phyloP scores from a whole-genome alignment of 345 rosid species.

The Hypericum perforatum region DNA sequence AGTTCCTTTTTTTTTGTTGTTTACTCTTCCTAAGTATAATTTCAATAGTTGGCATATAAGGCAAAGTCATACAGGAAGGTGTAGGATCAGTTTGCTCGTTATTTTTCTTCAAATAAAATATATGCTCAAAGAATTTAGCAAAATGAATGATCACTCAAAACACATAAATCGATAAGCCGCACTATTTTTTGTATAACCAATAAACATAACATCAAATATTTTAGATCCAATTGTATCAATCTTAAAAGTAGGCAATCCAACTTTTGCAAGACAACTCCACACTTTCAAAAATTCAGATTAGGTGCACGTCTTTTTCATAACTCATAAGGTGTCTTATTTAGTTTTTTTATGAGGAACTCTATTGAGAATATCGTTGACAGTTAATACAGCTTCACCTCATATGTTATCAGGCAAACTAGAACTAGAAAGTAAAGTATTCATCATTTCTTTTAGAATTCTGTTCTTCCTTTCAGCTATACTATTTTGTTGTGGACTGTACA shows the following conservation, averaged over 20 bases:
- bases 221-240: not conserved
- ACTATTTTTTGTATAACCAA: not conserved
- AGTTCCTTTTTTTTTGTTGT: not conserved
- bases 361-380: not conserved
- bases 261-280: not conserved
- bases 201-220: not conserved
- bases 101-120: not conserved
- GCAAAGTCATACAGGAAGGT: no score
- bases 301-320: not conserved
- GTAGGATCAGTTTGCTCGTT: no score
- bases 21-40: not conserved
- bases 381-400: not conserved
- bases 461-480: no score
- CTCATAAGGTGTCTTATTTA: no score
- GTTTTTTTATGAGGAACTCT: no score
- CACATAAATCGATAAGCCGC: not conserved
- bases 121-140: not conserved
- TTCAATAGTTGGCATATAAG: not conserved
- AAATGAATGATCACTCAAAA: not conserved
- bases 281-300: not conserved
- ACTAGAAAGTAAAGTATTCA: constrained; percentile 1
- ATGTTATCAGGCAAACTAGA: not conserved
- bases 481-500: not conserved
- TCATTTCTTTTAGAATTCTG: no score
- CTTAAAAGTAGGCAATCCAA: not conserved